Conservation (phyloP, 2,329 filamentous ascomycete genomes). For the Alternaria consortialis region DNA sequence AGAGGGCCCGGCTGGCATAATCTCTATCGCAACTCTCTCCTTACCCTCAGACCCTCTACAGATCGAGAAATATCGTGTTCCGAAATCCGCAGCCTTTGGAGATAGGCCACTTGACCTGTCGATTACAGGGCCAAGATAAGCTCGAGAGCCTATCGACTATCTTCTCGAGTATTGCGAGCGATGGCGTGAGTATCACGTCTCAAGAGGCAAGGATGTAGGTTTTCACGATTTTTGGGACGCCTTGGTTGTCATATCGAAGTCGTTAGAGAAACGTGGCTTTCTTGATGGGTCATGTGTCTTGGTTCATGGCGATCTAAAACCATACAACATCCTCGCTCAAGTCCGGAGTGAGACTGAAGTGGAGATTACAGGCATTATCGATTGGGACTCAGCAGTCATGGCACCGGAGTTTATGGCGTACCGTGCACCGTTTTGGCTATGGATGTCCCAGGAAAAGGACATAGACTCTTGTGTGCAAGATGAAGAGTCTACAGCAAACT, state of each 20-base stretch:
- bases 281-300: conserved; percentile 20
- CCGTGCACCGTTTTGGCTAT: conserved; percentile 5
- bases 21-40: no score
- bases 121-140: no score
- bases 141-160: not conserved
- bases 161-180: conserved; percentile 19
- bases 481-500: not conserved
- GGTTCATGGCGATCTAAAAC: conserved; percentile 38
- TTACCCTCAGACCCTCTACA: no score
- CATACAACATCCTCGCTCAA: conserved; percentile 43
- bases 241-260: conserved; percentile 14
- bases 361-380: conserved; percentile 35
- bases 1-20: not conserved
- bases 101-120: no score
- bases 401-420: conserved; percentile 6
- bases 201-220: no score
- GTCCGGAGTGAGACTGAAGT: conserved; percentile 6
- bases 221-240: conserved; percentile 15
- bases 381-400: not conserved
- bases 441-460: not conserved
- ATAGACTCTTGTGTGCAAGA: not conserved
- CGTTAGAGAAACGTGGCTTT: conserved; percentile 22
- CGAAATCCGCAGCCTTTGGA: conserved; percentile 4
- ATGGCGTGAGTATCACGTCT: conserved; percentile 14
- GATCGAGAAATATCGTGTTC: no score